A percentile compares a stretch with the other conserved stretches of the same genome.
phyloP scores from a whole-genome alignment of 1,284 basidiomycete genomes.

The Cryptococcus maquisensis region DNA sequence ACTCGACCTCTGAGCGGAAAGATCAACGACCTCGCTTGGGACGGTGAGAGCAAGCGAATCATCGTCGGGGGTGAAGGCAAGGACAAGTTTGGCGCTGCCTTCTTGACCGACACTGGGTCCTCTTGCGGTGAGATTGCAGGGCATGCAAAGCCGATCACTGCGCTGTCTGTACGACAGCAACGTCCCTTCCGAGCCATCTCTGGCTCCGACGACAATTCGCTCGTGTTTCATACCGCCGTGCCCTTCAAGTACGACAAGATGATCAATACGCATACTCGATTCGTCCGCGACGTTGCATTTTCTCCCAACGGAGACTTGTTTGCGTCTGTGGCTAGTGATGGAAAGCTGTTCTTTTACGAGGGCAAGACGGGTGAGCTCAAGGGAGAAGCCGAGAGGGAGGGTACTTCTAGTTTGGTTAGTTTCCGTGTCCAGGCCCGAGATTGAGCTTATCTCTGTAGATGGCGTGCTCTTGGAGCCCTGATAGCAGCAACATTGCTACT shows the following conservation, averaged over 20 bases:
- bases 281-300: constrained; percentile 88
- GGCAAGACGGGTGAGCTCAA: constrained; percentile 81
- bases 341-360: constrained; percentile 83
- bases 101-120: constrained; percentile 81
- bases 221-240: constrained; percentile 71
- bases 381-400: constrained; percentile 59
- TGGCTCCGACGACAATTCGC: constrained; percentile 73
- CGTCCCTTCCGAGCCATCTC: constrained; percentile 89
- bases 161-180: constrained; percentile 82
- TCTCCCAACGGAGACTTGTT: constrained; percentile 77
- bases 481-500: constrained; percentile 69
- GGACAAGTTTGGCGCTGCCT: constrained; percentile 85
- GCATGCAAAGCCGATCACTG: constrained; percentile 87
- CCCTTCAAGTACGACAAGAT: constrained; percentile 89
- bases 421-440: neutral
- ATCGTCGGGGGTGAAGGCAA: constrained; percentile 94
- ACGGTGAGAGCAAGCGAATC: constrained; percentile 92
- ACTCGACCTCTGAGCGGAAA: constrained; percentile 75
- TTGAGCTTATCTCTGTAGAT: constrained; percentile 53
- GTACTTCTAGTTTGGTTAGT: constrained; percentile 64
- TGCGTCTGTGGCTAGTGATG: constrained; percentile 86
- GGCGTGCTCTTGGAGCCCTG: constrained; percentile 70
- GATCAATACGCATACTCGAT: constrained; percentile 87
- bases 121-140: constrained; percentile 91
- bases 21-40: constrained; percentile 93